These are phyloP conservation scores for Ceratocystiopsis sp. DNA, from an alignment of 2,329 filamentous ascomycete species.

Conservation along the genomic window DNA sequence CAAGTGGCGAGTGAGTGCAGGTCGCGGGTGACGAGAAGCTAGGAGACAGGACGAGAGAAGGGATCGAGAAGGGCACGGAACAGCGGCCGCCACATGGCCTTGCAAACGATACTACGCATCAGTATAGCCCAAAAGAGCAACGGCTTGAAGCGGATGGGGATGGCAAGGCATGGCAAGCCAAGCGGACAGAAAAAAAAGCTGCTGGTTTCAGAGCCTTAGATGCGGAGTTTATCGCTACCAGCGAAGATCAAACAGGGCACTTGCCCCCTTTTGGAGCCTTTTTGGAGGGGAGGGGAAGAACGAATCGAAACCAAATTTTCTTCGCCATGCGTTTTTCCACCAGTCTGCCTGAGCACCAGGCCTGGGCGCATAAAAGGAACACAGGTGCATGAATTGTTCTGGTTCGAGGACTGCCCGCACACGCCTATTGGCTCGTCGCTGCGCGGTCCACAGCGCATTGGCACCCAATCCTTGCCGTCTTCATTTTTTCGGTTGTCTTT, in stretches of 20 bases:
- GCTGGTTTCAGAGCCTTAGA: conserved; percentile 8
- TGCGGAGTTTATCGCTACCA: conserved; percentile 3
- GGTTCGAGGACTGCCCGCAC: too few species aligned
- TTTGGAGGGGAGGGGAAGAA: not conserved
- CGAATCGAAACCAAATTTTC: not conserved
- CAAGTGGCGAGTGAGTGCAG: not conserved
- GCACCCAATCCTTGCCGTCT: conserved; percentile 3
- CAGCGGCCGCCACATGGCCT: too few species aligned
- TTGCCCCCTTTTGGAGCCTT: conserved; percentile 7
- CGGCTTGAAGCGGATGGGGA: too few species aligned
- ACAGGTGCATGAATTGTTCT: too few species aligned
- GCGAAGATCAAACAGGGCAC: conserved; percentile 9
- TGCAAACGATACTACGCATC: too few species aligned
- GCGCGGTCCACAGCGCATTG: not conserved
- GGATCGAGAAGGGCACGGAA: not conserved
- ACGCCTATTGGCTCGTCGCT: not conserved
- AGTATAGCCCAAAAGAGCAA: too few species aligned
- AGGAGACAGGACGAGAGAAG: too few species aligned
- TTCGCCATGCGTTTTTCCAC: not conserved
- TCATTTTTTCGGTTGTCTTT: not conserved
- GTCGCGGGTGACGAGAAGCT: too few species aligned
- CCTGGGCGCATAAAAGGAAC: too few species aligned
- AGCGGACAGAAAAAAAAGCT: too few species aligned
- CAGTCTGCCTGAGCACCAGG: not conserved
- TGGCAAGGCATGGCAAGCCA: too few species aligned